Conservation (phyloP, 768 basidiomycete species). For the Mycena rebaudengoi region DNA sequence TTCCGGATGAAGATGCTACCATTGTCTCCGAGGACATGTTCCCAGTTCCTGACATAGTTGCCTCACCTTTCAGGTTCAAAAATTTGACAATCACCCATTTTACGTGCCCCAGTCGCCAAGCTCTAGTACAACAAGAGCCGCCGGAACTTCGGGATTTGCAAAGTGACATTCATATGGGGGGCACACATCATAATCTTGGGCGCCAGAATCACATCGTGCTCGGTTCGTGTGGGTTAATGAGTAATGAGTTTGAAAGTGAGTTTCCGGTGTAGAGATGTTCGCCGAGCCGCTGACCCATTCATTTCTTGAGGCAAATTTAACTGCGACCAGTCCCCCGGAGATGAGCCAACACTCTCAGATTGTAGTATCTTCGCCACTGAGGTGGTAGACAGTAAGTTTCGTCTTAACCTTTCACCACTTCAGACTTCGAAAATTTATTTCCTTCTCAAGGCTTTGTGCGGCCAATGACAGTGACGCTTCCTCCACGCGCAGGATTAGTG, state of each 20-base stretch:
- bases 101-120: slow-evolving; percentile 8
- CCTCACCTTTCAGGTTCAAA: background rate
- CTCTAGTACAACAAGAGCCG: background rate
- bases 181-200: no score
- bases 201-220: background rate
- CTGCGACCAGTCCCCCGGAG: background rate
- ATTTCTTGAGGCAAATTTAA: background rate
- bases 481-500: background rate
- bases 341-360: background rate
- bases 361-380: background rate
- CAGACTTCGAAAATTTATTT: background rate
- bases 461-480: background rate
- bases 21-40: background rate
- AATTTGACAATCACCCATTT: slow-evolving; percentile 5
- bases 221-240: background rate
- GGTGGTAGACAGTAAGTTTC: slow-evolving; percentile 6
- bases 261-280: background rate
- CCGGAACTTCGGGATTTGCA: no score
- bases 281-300: background rate
- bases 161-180: no score
- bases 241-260: background rate
- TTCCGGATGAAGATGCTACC: slow-evolving; percentile 4
- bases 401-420: background rate
- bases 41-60: background rate
- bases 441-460: background rate